Conservation (phyloP, 306 rosid species). For the Cotoneaster glaucophyllus region DNA sequence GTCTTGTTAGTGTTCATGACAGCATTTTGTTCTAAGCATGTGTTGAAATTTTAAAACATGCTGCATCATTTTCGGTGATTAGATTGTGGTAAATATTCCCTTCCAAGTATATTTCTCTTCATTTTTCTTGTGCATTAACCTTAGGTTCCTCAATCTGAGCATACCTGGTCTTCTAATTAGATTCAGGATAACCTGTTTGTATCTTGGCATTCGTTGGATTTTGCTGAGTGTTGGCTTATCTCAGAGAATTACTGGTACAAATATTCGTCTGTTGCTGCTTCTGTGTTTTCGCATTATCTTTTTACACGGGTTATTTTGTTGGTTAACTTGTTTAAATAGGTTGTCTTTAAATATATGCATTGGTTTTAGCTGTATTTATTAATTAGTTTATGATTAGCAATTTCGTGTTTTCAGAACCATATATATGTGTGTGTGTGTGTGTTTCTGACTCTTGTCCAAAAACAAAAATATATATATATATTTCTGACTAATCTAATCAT, state of each 20-base stretch:
- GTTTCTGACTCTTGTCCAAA: too few relatives aligned
- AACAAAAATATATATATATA: too few relatives aligned
- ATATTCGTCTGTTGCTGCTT: neutral
- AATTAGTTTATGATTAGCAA: too few relatives aligned
- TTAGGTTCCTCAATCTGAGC: neutral
- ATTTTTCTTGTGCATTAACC: neutral
- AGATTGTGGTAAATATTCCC: neutral
- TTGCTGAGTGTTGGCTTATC: constrained; percentile 24
- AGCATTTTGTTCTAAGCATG: neutral
- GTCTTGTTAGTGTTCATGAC: neutral
- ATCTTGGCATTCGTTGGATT: too few relatives aligned
- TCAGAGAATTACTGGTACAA: constrained; percentile 58
- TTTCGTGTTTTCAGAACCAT: too few relatives aligned
- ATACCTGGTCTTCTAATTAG: neutral
- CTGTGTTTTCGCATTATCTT: neutral
- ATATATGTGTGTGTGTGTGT: too few relatives aligned
- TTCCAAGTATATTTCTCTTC: neutral
- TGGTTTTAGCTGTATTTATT: too few relatives aligned
- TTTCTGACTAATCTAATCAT: too few relatives aligned
- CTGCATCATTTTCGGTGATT: constrained; percentile 3
- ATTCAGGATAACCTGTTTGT: neutral
- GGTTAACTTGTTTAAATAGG: neutral
- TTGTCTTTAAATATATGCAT: too few relatives aligned
- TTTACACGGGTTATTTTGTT: neutral
- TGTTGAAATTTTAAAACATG: constrained; percentile 1